A percentile compares a stretch with the other conserved stretches of the same genome.
Conservation (phyloP, 345 rosid genomes). For the Aquilaria yunnanensis region DNA sequence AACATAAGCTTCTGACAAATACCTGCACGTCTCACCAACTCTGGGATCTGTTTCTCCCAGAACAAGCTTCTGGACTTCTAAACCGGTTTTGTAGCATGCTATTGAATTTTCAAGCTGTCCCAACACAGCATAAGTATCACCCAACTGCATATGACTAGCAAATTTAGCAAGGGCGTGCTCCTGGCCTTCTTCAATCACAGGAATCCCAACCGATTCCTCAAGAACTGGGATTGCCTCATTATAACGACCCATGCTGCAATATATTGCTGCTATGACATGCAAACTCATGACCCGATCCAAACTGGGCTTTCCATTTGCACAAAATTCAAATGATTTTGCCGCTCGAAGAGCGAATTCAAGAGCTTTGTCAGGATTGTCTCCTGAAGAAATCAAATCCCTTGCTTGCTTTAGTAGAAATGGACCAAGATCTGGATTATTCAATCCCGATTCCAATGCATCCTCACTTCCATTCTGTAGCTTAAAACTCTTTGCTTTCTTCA, state of each 20-base stretch:
- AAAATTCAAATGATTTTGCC: conserved; percentile 57
- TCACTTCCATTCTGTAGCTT: conserved; percentile 47
- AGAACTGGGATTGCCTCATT: conserved; percentile 77
- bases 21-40: conserved; percentile 83
- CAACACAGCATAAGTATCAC: conserved; percentile 84
- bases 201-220: conserved; percentile 68
- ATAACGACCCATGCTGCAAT: conserved; percentile 71
- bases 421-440: conserved; percentile 55
- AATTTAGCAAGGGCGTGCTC: conserved; percentile 86
- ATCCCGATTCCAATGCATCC: conserved; percentile 30
- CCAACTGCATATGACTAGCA: conserved; percentile 91
- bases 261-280: conserved; percentile 78
- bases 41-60: conserved; percentile 72
- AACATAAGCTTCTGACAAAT: conserved; percentile 81
- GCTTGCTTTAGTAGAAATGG: conserved; percentile 74
- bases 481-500: conserved; percentile 40
- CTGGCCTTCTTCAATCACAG: conserved; percentile 56
- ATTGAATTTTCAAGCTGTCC: conserved; percentile 81
- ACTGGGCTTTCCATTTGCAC: conserved; percentile 53
- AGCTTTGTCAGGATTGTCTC: conserved; percentile 63
- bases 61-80: conserved; percentile 65
- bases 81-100: conserved; percentile 59
- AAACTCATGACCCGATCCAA: conserved; percentile 79
- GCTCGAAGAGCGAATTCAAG: conserved; percentile 75
- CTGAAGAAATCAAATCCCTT: conserved; percentile 60